These are phyloP conservation scores for Penicillium herquei DNA, from an alignment of 495 filamentous ascomycete species.

Conservation along the genomic window DNA sequence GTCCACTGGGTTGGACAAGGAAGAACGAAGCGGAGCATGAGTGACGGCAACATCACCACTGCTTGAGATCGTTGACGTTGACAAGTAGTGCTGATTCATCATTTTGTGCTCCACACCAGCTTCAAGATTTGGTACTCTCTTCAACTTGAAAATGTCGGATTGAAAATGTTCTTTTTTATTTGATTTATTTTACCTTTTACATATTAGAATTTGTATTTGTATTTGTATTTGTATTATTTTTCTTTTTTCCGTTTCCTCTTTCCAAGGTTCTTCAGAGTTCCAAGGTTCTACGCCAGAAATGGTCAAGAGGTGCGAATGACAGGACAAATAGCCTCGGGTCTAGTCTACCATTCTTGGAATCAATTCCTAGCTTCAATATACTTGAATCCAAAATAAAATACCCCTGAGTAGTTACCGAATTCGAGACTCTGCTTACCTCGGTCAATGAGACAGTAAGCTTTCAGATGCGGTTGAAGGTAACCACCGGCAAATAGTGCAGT, in stretches of 20 bases:
- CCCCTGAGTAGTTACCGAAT: conserved; percentile 1
- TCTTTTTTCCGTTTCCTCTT: not conserved
- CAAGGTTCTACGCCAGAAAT: not conserved
- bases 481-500: not conserved
- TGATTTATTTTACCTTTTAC: too few relatives aligned
- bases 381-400: not conserved
- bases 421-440: not conserved
- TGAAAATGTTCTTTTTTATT: too few relatives aligned
- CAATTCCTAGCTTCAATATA: not conserved
- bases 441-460: not conserved
- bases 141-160: too few relatives aligned
- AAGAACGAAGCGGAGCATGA: not conserved
- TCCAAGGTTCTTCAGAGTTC: conserved; percentile 1
- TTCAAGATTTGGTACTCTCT: too few relatives aligned
- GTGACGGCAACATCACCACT: not conserved
- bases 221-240: conserved; percentile 5
- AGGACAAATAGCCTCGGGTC: not conserved
- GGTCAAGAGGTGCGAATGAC: not conserved
- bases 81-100: conserved; percentile 19
- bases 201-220: conserved; percentile 4
- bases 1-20: not conserved
- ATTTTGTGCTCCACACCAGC: conserved; percentile 19
- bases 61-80: not conserved
- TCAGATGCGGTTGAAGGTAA: not conserved
- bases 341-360: not conserved